Base-by-base conservation (phyloP, 148 eudicot genomes). In the Simmondsia chinensis region DNA sequence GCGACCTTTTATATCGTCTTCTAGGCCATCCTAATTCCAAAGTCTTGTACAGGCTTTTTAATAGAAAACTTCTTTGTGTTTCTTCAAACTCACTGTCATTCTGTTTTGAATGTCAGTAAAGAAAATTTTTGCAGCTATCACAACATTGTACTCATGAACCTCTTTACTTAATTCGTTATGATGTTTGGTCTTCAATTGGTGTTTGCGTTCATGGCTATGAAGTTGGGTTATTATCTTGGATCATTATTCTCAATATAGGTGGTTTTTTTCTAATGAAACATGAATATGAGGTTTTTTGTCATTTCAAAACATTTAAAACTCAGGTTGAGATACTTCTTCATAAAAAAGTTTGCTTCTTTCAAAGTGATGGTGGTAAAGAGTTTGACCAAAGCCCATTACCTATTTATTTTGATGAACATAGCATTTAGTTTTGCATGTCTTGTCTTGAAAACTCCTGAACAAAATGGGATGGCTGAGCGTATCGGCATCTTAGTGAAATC, bases 401-500 rank as follows among this genome's bases (percentile, higher is more conserved):
- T 19, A 14, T 19, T 40, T 26, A 40, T 40, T 40, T 40, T 1
- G 3, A 5, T 9, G 2, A 8, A 5, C 11, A 12, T 40, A 26
- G 44, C 6, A 40, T 40, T 40, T 20, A 10, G n/a, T 40, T 40
- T 20, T 4, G 43, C 1, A 39, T 17, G 10, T 40, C 39, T 9
- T 33, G 29, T 10, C 40, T 20, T 2, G 0, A n/a, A 20, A 6
- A 29, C 42, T 9, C 54, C 20, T 4, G 2, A 5, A 12, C 42
- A 49, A 49, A 49, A 34, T 49, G 41, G 30, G 4, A 23, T 22
- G 9, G 54, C 24, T 1, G 41, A 49, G 20, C 15, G 11, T 2
- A 33, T 22, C 4, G 1, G 1, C 27, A 13, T 12, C 20, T 21
- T 12, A 21, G 20, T 20, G 42, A 34, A 13, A n/a, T n/a, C n/a